Percentiles rank a stretch among this genome's conserved stretches.
Conservation (phyloP, 2,329 filamentous ascomycete species). For the Ceratocystis colombiana region DNA sequence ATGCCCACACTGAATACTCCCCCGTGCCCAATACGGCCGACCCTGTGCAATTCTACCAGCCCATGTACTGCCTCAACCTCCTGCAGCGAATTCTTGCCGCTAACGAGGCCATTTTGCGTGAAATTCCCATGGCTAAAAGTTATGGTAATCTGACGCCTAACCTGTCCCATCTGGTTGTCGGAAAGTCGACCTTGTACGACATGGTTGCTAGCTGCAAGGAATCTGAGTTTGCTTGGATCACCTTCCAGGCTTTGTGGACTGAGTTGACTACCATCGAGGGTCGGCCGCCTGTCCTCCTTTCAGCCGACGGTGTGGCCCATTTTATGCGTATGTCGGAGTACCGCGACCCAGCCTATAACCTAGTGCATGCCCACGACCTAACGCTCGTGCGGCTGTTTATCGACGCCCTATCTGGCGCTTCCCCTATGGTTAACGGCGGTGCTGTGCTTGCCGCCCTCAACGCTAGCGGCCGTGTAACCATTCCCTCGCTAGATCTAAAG, state of each 20-base stretch:
- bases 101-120: constrained; percentile 55
- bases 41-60: constrained; percentile 61
- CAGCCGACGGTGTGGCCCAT: constrained; percentile 69
- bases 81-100: constrained; percentile 62
- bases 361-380: constrained; percentile 79
- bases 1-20: constrained; percentile 70
- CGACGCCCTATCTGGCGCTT: constrained; percentile 55
- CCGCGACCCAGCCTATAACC: constrained; percentile 56
- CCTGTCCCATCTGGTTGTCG: constrained; percentile 47
- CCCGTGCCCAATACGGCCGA: constrained; percentile 48
- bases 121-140: constrained; percentile 38
- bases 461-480: constrained; percentile 55
- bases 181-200: constrained; percentile 54
- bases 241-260: constrained; percentile 70
- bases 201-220: constrained; percentile 64
- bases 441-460: constrained; percentile 66
- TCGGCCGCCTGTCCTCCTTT: constrained; percentile 55
- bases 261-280: constrained; percentile 53
- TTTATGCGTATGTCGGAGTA: constrained; percentile 73
- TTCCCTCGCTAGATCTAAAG: constrained; percentile 58
- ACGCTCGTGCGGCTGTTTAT: constrained; percentile 64
- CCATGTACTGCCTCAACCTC: constrained; percentile 63
- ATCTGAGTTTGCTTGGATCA: constrained; percentile 65
- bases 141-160: constrained; percentile 37
- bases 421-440: constrained; percentile 59